A percentile compares a stretch with the other conserved stretches of the same genome.
Conservation (phyloP, 2,329 filamentous ascomycete genomes). For the Orbilia quercus region DNA sequence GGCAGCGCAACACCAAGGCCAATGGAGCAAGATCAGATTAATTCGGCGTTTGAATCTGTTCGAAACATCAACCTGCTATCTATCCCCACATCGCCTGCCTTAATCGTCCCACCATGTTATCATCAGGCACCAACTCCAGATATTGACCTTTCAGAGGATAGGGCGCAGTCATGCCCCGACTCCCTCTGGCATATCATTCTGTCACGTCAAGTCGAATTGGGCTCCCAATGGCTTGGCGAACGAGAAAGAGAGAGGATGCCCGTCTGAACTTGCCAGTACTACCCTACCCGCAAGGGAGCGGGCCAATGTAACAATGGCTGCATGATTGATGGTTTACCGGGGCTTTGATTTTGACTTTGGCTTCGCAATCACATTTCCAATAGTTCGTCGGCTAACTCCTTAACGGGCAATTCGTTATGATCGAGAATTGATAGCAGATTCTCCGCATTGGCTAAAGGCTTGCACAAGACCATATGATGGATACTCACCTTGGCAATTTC, state of each 20-base stretch:
- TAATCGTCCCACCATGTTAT: conserved; percentile 13
- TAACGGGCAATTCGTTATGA: conserved; percentile 18
- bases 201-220: neutral
- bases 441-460: neutral
- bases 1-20: conserved; percentile 24
- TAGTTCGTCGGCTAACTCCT: conserved; percentile 25
- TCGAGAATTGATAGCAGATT: conserved; percentile 11
- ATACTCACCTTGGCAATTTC: conserved; percentile 9
- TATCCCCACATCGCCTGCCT: conserved; percentile 21
- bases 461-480: conserved; percentile 12
- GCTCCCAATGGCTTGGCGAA: neutral
- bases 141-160: conserved; percentile 15
- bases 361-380: conserved; percentile 12
- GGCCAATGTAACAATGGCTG: conserved; percentile 3
- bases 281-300: neutral
- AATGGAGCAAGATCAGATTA: conserved; percentile 26
- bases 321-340: neutral
- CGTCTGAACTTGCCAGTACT: conserved; percentile 8
- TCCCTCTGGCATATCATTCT: conserved; percentile 3
- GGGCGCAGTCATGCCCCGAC: conserved; percentile 2
- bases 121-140: conserved; percentile 31
- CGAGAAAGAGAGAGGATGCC: conserved; percentile 12
- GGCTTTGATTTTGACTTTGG: neutral
- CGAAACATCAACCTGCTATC: conserved; percentile 16
- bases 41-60: conserved; percentile 13